A percentile compares a stretch with the other conserved stretches of the same genome.
These are phyloP conservation scores for Fusarium sororula DNA, from an alignment of 2,329 filamentous ascomycete species.

Conservation along the genomic window DNA sequence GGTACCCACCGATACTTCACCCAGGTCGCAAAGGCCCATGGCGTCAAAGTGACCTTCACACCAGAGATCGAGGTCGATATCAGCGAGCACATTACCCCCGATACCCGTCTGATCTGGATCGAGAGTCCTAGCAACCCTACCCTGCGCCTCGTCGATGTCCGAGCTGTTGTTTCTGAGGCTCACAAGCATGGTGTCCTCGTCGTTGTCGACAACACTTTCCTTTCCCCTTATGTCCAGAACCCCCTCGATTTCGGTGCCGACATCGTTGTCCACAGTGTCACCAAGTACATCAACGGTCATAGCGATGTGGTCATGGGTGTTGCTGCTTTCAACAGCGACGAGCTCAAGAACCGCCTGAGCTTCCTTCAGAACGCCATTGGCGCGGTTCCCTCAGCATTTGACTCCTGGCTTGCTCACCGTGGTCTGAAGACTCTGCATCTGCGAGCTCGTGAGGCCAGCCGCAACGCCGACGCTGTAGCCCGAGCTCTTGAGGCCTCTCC, in stretches of 20 bases:
- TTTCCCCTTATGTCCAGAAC: slow-evolving; percentile 96
- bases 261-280: slow-evolving; percentile 96
- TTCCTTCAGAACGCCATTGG: slow-evolving; percentile 99
- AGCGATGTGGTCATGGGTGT: slow-evolving; percentile 97
- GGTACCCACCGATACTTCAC: slow-evolving; percentile 99
- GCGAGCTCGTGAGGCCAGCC: slow-evolving; percentile 83
- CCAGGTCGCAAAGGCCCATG: slow-evolving; percentile 93
- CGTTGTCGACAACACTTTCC: slow-evolving; percentile 99
- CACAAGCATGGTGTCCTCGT: slow-evolving; percentile 91
- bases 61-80: slow-evolving; percentile 92
- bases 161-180: slow-evolving; percentile 81
- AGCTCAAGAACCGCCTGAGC: slow-evolving; percentile 77
- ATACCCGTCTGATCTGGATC: slow-evolving; percentile 97
- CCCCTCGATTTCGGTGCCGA: slow-evolving; percentile 95
- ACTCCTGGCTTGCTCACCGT: slow-evolving; percentile 97
- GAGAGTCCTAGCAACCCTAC: slow-evolving; percentile 94
- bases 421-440: slow-evolving; percentile 97
- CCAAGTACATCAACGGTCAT: slow-evolving; percentile 99
- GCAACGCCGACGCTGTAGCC: slow-evolving; percentile 83
- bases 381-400: slow-evolving; percentile 92
- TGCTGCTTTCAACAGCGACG: slow-evolving; percentile 90
- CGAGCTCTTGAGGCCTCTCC: slow-evolving; percentile 79
- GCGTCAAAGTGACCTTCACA: slow-evolving; percentile 93
- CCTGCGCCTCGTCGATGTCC: slow-evolving; percentile 90
- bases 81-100: slow-evolving; percentile 80